Base-by-base conservation (phyloP, 1,284 basidiomycete genomes). In the Golubevia sp. region DNA sequence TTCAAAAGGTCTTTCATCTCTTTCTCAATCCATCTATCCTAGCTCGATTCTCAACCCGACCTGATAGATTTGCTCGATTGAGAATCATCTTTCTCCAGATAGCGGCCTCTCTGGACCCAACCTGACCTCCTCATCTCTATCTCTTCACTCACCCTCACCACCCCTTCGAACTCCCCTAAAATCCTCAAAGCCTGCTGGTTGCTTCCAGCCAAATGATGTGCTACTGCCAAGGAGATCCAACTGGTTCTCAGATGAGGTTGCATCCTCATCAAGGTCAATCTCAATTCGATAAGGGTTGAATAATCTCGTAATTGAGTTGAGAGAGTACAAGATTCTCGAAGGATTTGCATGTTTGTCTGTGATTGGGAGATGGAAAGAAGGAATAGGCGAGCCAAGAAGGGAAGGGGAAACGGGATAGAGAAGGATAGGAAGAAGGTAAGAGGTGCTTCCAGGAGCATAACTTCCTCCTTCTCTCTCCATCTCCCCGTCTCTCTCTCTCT, bases 261-360 rank as follows among this genome's bases (percentile, higher is more conserved):
- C 24, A 93, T 85, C 58, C 88, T 88, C 38, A 98, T 88, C 63
- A 97, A 88, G 18, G 89, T 89, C 74, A 92, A 88, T 4, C 97
- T 90, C 1, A 92, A 92, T 63, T 95, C 91, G 50, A 95, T 88
- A 38, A 97, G 88, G 2, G 86, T 87, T 53, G 91, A 89, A 84
- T 90, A 97, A 59, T 91, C 86, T 49, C 97, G 89, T n/a, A 95
- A 88, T 76, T 98, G 94, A 0, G 93, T 90, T 77, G 95, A 91
- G 30, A 99, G 87, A 59, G 92, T 90, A 3, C 94, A 93, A 0
- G 93, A 89, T 83, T 99, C 97, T 57, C 93, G 90, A 23, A 99
- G 85, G 64, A 99, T 90, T 83, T 96, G 97, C 76, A 96, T 86
- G 83, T 98, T 98, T 77, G 96, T 93, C 92, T 95, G 44, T 24